Percentiles rank a stretch among this genome's conserved stretches.
phyloP scores from a whole-genome alignment of 2,329 filamentous ascomycete genomes.

The Chaetomium sp. region DNA sequence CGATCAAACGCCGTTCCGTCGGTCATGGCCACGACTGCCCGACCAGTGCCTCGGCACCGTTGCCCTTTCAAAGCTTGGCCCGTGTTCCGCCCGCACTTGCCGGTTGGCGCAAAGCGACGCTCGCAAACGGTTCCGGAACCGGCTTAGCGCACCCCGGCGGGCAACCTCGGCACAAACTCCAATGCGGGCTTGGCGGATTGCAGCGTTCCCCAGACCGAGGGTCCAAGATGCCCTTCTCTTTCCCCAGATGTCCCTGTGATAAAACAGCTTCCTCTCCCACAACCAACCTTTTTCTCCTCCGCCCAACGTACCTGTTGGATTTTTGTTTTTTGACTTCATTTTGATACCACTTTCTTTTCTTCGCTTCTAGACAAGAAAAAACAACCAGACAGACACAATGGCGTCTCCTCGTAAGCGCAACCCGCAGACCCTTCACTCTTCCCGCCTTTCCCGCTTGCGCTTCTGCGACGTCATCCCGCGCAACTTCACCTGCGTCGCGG shows the following conservation, averaged over 20 bases:
- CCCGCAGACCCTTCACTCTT: background rate
- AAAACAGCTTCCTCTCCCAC: background rate
- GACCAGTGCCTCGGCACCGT: slow-evolving; percentile 10
- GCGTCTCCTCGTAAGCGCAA: slow-evolving; percentile 66
- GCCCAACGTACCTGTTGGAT: background rate
- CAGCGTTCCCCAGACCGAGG: slow-evolving; percentile 2
- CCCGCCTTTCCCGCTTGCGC: background rate
- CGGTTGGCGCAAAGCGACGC: background rate
- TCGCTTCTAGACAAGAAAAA: background rate
- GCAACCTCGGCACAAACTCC: slow-evolving; percentile 19
- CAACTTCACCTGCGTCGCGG: background rate
- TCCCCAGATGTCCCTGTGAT: slow-evolving; percentile 18
- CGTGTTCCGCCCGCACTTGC: slow-evolving; percentile 1
- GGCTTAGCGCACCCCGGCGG: slow-evolving; percentile 12
- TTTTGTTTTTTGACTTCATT: slow-evolving; percentile 5
- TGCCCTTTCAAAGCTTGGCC: background rate
- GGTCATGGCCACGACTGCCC: too few relatives aligned
- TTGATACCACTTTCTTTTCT: slow-evolving; percentile 11
- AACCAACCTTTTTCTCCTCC: background rate
- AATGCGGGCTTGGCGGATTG: slow-evolving; percentile 4
- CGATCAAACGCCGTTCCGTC: background rate
- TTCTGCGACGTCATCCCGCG: background rate
- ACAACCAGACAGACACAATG: slow-evolving; percentile 43
- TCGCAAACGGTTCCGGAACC: background rate
- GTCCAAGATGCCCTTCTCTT: slow-evolving; percentile 6